Percentiles rank a stretch among this genome's conserved stretches.
Conservation (phyloP, 805 yeast genomes). For the Ogataea henricii region DNA sequence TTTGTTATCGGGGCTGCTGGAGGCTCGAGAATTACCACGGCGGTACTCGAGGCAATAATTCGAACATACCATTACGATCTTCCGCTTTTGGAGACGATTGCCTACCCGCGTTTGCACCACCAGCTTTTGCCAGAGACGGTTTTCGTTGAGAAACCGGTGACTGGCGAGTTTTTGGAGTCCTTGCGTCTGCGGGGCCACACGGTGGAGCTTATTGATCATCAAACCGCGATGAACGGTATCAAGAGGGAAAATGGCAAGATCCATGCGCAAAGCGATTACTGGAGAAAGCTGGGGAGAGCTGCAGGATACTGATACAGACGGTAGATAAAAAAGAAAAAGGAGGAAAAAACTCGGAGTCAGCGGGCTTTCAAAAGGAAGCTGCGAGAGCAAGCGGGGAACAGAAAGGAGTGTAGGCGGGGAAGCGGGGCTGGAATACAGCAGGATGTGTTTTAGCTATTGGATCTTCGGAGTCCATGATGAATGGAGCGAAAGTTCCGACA, state of each 20-base stretch:
- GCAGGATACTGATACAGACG: conserved; percentile 61
- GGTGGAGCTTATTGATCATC: conserved; percentile 43
- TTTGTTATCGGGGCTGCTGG: conserved; percentile 91
- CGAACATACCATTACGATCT: conserved; percentile 60
- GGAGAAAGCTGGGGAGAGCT: conserved; percentile 83
- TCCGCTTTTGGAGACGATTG: conserved; percentile 65
- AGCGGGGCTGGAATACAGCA: neutral
- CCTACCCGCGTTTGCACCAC: conserved; percentile 86
- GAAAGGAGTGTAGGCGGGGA: neutral
- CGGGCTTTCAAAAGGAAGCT: neutral
- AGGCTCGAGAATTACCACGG: conserved; percentile 82
- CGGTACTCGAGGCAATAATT: conserved; percentile 78
- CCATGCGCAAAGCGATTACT: conserved; percentile 84
- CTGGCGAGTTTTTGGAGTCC: conserved; percentile 37
- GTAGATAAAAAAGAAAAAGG: too few species aligned
- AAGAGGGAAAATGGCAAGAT: conserved; percentile 41
- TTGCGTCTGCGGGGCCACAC: conserved; percentile 52
- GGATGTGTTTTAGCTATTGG: neutral
- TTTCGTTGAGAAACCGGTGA: conserved; percentile 59
- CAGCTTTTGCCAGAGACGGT: conserved; percentile 77
- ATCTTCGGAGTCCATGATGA: neutral
- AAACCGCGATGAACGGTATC: conserved; percentile 62
- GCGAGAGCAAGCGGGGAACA: neutral
- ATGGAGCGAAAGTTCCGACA: neutral
- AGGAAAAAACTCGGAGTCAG: conserved; percentile 1